Conservation (phyloP, 1,284 basidiomycete species). For the Puccinia coronata region DNA sequence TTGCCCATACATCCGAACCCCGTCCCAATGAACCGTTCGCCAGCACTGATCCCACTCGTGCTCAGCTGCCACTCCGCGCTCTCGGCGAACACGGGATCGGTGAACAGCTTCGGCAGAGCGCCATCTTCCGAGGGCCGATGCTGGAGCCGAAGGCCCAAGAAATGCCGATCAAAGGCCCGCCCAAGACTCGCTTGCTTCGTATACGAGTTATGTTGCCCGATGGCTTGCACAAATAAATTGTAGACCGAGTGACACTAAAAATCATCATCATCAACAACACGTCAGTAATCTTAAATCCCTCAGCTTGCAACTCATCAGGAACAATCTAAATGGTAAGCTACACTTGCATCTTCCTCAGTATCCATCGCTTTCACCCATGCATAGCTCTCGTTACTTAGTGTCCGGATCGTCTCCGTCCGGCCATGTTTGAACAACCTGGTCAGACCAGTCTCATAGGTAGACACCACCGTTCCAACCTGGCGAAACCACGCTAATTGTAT, state of each 20-base stretch:
- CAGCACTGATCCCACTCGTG: constrained; percentile 85
- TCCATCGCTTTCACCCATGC: constrained; percentile 77
- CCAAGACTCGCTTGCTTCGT: constrained; percentile 81
- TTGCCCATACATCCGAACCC: constrained; percentile 68
- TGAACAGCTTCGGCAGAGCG: constrained; percentile 52
- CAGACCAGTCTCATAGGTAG: constrained; percentile 92
- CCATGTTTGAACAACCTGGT: constrained; percentile 88
- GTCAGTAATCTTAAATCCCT: too few relatives aligned
- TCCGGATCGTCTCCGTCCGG: constrained; percentile 87
- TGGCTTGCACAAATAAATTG: constrained; percentile 68
- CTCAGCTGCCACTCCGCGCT: constrained; percentile 87
- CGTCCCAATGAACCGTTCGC: constrained; percentile 83
- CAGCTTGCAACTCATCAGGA: too few relatives aligned
- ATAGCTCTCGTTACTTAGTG: constrained; percentile 74
- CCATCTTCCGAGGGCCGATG: constrained; percentile 45
- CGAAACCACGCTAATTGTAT: constrained; percentile 89
- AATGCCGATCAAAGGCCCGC: constrained; percentile 84
- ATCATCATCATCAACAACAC: too few relatives aligned
- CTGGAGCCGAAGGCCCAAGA: constrained; percentile 74
- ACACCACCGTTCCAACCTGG: constrained; percentile 74
- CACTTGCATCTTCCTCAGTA: constrained; percentile 64
- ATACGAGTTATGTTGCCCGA: constrained; percentile 72
- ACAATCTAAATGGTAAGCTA: too few relatives aligned
- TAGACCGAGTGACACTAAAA: constrained; percentile 60
- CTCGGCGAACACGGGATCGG: constrained; percentile 72